phyloP scores from a whole-genome alignment of 106 monocot genomes.

The Narthecium ossifragum region DNA sequence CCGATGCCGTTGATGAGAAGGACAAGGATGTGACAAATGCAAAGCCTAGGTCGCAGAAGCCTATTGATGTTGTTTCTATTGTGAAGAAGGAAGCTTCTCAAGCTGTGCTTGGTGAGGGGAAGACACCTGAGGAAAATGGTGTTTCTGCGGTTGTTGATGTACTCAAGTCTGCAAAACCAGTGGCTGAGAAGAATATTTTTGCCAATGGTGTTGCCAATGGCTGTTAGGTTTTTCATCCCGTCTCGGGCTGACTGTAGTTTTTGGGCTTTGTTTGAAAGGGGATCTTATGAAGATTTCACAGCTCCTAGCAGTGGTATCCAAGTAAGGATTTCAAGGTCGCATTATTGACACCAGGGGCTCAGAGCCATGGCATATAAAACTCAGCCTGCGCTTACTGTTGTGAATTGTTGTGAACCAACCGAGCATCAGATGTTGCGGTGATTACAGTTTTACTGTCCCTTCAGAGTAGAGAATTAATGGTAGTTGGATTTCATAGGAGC shows the following conservation, averaged over 20 bases:
- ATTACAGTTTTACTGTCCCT: too few relatives aligned
- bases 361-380: too few relatives aligned
- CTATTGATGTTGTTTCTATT: conserved; percentile 17
- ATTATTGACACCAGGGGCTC: too few relatives aligned
- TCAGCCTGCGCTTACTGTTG: too few relatives aligned
- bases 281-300: too few relatives aligned
- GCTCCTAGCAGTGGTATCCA: too few relatives aligned
- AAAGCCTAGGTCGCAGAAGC: conserved; percentile 26
- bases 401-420: too few relatives aligned
- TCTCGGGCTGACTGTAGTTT: neutral
- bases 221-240: conserved; percentile 3
- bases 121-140: conserved; percentile 21
- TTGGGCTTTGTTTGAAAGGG: too few relatives aligned
- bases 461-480: too few relatives aligned
- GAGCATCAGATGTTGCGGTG: too few relatives aligned
- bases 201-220: conserved; percentile 32
- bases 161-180: conserved; percentile 15
- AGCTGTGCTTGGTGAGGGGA: conserved; percentile 11
- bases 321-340: too few relatives aligned
- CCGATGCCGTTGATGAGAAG: conserved; percentile 15
- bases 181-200: conserved; percentile 22
- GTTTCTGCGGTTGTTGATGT: conserved; percentile 4
- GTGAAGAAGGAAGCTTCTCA: conserved; percentile 26
- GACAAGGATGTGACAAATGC: conserved; percentile 16
- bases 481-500: too few relatives aligned